Evolutionary conservation across 352 stramenopile species (phyloP), one percentile per base, ranked within the genome.

Genomic region (Phytopythium cucurbitacearum): DNA sequence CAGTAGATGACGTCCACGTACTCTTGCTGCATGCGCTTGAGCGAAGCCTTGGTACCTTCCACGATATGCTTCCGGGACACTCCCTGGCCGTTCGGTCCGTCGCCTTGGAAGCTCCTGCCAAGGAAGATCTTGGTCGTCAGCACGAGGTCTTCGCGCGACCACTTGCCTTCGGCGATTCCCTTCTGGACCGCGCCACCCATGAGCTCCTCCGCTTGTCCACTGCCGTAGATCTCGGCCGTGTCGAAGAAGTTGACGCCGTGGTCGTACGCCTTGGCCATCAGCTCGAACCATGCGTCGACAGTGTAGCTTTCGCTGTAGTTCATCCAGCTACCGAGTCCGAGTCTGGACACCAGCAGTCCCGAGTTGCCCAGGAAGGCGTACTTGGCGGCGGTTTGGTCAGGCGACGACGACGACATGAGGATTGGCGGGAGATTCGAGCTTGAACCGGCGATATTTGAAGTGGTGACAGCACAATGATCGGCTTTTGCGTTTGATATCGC

Each of bases 81-180:
- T 6, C 62, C 62, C 3, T 46, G 57, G 37, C 60, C 59, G 45
- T 57, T 62, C 37, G 55, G 57, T 7, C 48, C 56, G 0, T n/a
- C 44, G 5, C 64, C 65, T 6, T 56, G 56, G 7, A 12, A 4
- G 36, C 66, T 65, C 34, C 55, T 55, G 41, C 70, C 64, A 32
- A 76, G 64, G 33, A 76, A 73, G 57, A 85, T 64, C 50, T 85
- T 85, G 46, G 75, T 85, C 12, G 54, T 72, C 33, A 85, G 32
- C 7, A 85, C 57, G 35, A 85, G 57, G 28, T 86, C 67, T 38
- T 81, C 72, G 33, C 73, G 63, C 9, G 46, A 54, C 57, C 54
- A 73, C 5, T 71, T 40, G 3, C 51, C 53, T 7, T 59, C 55
- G 10, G 67, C 53, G 16, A 82, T 46, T 10, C 64, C 67, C n/a